A percentile compares a stretch with the other conserved stretches of the same genome.
Conservation (phyloP, 2,329 filamentous ascomycete species). For the Monosporascus sp. region DNA sequence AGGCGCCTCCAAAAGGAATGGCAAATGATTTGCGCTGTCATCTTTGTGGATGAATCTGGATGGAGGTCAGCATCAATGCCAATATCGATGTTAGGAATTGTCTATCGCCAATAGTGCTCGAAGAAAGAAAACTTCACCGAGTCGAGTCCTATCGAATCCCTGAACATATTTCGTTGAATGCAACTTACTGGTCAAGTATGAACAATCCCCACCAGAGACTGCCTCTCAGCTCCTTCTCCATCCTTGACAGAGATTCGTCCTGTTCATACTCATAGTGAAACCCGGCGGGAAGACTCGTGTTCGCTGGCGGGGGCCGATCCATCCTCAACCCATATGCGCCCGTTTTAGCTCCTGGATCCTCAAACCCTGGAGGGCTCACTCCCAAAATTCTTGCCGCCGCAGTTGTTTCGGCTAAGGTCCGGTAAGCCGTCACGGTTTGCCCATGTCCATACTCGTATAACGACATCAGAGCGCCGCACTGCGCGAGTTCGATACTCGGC, state of each 20-base stretch:
- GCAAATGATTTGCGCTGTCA: slow-evolving; percentile 21
- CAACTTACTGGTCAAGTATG: slow-evolving; percentile 37
- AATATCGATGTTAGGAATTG: too few species aligned
- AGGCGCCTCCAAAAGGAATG: slow-evolving; percentile 28
- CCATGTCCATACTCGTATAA: slow-evolving; percentile 43
- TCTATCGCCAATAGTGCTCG: too few species aligned
- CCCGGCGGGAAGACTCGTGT: too few species aligned
- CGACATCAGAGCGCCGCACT: slow-evolving; percentile 36
- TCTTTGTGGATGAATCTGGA: slow-evolving; percentile 27
- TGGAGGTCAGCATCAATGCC: slow-evolving; percentile 5
- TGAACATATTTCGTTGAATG: background rate
- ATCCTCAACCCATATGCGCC: too few species aligned
- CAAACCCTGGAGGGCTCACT: slow-evolving; percentile 31
- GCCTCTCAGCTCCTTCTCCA: slow-evolving; percentile 34
- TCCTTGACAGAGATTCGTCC: slow-evolving; percentile 6
- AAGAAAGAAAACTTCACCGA: too few species aligned
- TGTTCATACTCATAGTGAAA: too few species aligned
- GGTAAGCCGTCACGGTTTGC: slow-evolving; percentile 35
- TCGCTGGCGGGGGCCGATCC: too few species aligned
- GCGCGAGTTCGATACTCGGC: slow-evolving; percentile 35
- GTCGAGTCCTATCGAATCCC: too few species aligned
- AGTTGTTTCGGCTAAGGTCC: slow-evolving; percentile 37
- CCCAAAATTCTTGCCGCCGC: slow-evolving; percentile 30
- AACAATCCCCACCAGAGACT: slow-evolving; percentile 41
- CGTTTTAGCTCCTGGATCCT: slow-evolving; percentile 23